Conservation (phyloP, 306 rosid species). For the Spatholobus suberectus region DNA sequence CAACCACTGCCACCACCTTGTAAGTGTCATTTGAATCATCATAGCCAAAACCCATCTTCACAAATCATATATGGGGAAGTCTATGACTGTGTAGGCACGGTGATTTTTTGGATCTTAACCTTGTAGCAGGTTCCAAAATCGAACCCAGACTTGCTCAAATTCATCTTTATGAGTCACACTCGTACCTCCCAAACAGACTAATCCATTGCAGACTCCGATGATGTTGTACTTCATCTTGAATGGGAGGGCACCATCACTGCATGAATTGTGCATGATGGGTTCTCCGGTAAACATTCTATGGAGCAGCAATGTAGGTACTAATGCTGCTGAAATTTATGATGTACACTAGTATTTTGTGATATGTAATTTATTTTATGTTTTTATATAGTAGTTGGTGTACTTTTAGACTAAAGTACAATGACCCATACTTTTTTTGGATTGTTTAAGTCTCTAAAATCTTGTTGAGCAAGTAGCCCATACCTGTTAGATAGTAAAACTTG, state of each 20-base stretch:
- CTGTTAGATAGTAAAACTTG: too few species aligned
- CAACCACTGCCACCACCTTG: neutral
- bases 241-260: neutral
- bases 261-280: neutral
- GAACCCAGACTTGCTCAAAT: neutral
- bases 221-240: neutral
- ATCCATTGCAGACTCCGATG: neutral
- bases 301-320: neutral
- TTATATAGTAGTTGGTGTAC: too few species aligned
- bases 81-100: too few species aligned
- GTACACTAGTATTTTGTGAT: too few species aligned
- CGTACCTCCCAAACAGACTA: neutral
- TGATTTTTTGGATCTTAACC: neutral
- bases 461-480: too few species aligned
- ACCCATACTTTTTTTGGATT: too few species aligned
- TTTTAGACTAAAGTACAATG: too few species aligned
- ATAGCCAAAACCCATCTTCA: neutral
- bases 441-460: too few species aligned
- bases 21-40: neutral
- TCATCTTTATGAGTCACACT: too few species aligned
- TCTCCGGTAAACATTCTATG: neutral
- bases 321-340: too few species aligned
- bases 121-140: neutral
- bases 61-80: neutral
- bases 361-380: too few species aligned